Evolutionary conservation across 2,329 filamentous ascomycete genomes (phyloP).

Genomic region (Ophiostoma montium): DNA sequence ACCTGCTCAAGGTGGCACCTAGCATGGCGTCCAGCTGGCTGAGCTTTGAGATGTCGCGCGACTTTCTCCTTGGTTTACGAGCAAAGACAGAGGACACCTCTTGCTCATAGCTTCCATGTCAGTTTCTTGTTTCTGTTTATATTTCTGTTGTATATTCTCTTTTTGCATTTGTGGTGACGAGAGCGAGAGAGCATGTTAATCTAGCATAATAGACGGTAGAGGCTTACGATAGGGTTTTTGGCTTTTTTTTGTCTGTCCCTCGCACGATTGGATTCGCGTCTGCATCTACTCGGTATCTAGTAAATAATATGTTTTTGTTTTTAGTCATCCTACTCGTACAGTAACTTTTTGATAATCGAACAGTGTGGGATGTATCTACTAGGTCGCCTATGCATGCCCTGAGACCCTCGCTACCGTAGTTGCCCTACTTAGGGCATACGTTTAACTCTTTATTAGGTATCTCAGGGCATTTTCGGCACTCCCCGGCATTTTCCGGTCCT

Average conservation of each 20-base stretch:
- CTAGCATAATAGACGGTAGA: not conserved
- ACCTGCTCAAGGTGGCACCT: slow-evolving; percentile 89
- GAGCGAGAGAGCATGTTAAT: not conserved
- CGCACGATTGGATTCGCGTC: not conserved
- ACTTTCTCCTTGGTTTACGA: slow-evolving; percentile 59
- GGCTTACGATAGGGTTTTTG: not conserved
- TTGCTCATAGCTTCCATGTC: not conserved
- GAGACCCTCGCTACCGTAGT: too few species aligned
- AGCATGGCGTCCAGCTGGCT: slow-evolving; percentile 99
- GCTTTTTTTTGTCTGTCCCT: not conserved
- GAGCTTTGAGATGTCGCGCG: slow-evolving; percentile 86
- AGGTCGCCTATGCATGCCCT: too few species aligned
- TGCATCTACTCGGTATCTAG: too few species aligned
- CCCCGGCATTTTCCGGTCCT: too few species aligned
- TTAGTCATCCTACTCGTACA: too few species aligned
- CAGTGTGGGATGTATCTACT: too few species aligned
- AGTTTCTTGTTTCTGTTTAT: not conserved
- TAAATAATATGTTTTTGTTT: too few species aligned
- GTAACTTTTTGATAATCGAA: too few species aligned
- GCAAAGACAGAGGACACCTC: slow-evolving; percentile 20
- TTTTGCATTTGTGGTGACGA: not conserved
- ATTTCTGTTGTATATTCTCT: not conserved
- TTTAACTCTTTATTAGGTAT: too few species aligned
- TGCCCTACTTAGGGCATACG: too few species aligned
- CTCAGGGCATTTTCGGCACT: too few species aligned